Evolutionary conservation across 208 protist genomes (phyloP).

Genomic region (Leishmania gerbilli): DNA sequence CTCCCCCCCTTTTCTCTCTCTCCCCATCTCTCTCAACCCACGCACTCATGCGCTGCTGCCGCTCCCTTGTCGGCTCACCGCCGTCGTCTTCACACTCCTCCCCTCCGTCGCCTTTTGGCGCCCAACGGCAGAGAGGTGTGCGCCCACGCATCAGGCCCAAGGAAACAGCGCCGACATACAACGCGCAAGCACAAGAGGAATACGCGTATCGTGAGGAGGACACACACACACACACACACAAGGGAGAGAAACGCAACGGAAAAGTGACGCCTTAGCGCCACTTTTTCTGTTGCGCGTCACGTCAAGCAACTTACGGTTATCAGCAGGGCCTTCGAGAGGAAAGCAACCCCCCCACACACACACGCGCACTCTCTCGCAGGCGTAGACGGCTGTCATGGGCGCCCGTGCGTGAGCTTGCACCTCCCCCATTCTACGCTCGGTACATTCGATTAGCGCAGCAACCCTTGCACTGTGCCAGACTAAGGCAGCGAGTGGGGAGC

Average conservation of each 20-base stretch:
- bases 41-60: not conserved
- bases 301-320: too few relatives aligned
- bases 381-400: not conserved
- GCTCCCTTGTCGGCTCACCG: not conserved
- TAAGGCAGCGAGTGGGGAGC: not conserved
- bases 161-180: not conserved
- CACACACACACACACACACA: not conserved
- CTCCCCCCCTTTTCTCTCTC: not conserved
- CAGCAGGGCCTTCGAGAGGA: not conserved
- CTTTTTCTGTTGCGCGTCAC: not conserved
- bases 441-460: not conserved
- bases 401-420: not conserved
- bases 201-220: not conserved
- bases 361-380: not conserved
- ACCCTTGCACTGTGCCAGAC: not conserved
- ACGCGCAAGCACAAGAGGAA: not conserved
- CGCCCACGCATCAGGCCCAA: not conserved
- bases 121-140: not conserved
- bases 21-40: not conserved
- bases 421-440: not conserved
- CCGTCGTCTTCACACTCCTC: not conserved
- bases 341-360: not conserved
- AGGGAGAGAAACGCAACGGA: not conserved
- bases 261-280: not conserved
- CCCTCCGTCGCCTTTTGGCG: not conserved